Base-by-base conservation (phyloP, 352 stramenopile species). In the Phytophthora cryptogea region DNA sequence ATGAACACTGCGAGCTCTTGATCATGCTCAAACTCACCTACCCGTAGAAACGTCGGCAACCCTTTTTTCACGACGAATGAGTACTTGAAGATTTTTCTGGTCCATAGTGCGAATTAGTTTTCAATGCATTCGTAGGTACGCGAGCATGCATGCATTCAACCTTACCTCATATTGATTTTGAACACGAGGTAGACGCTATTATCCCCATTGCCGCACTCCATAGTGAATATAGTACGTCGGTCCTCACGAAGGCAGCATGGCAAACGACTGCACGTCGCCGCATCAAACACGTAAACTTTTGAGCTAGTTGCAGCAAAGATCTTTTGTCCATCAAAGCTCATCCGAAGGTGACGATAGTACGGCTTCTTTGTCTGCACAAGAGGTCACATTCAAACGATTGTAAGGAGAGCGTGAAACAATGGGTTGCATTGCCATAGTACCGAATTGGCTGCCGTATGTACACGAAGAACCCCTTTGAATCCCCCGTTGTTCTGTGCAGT, bases 401-500 rank as follows among this genome's bases (percentile, higher is more conserved):
- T 44, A 20, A n/a, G 33, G 14, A 7, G 6, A 37, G 20, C 11
- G 8, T 8, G 26, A 27, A 27, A 8, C 2, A 44, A 44, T 23
- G 20, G 20, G 6, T 44, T 7, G 9, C 17, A 13, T 6, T 28
- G 20, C 20, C 27, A 31, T 47, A 59, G 27, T 37, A 80, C 72
- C 47, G 66, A 60, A 17, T 49, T 72, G 11, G 59, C 56, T 50
- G 54, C 70, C 43, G 77, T 82, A 36, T 87, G 77, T 14, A 82
- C 36, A 9, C 77, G 77, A n/a, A 83, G 51, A 10, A 85, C 80
- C 6, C 75, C 74, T 47, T 81, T 87, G 35, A 76, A 66, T 4
- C 59, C 68, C 14, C 64, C 51, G 23, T 66, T 57, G 16, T 65
- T 68, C 5, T 62, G 47, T 10, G 57, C 46, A 30, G 41, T 68